phyloP scores from a whole-genome alignment of 2,329 filamentous ascomycete genomes.

The Lachnellula suecica region DNA sequence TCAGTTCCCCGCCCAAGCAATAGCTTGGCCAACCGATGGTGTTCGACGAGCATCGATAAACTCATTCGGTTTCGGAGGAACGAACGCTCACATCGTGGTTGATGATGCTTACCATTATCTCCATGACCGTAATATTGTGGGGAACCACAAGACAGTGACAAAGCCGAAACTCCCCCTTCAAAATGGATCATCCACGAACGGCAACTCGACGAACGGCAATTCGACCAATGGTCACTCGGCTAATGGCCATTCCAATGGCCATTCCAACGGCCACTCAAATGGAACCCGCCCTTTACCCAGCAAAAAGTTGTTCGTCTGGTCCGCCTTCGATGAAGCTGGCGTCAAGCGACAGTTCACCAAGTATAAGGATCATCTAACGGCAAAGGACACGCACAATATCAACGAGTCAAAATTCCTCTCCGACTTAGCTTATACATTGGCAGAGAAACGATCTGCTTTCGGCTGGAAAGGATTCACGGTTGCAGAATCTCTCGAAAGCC shows the following conservation, averaged over 20 bases:
- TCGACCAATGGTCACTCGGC: not conserved
- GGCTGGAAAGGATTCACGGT: not conserved
- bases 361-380: not conserved
- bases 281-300: not conserved
- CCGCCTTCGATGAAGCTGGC: not conserved
- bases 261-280: not conserved
- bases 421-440: not conserved
- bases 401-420: not conserved
- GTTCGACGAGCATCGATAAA: slow-evolving; percentile 20
- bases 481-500: not conserved
- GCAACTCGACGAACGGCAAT: not conserved
- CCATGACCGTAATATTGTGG: not conserved
- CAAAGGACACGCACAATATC: not conserved
- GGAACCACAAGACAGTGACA: not conserved
- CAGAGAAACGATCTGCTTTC: not conserved
- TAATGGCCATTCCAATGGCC: not conserved
- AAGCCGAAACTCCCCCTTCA: not conserved
- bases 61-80: slow-evolving; percentile 39
- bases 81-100: slow-evolving; percentile 12
- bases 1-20: not conserved
- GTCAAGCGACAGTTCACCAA: not conserved
- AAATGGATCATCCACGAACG: not conserved
- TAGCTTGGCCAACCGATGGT: slow-evolving; percentile 4
- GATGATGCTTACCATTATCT: slow-evolving; percentile 4
- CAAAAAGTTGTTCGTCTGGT: not conserved